phyloP scores from a whole-genome alignment of 2,329 filamentous ascomycete species.

The Hymenotorrendiella dingleyae region DNA sequence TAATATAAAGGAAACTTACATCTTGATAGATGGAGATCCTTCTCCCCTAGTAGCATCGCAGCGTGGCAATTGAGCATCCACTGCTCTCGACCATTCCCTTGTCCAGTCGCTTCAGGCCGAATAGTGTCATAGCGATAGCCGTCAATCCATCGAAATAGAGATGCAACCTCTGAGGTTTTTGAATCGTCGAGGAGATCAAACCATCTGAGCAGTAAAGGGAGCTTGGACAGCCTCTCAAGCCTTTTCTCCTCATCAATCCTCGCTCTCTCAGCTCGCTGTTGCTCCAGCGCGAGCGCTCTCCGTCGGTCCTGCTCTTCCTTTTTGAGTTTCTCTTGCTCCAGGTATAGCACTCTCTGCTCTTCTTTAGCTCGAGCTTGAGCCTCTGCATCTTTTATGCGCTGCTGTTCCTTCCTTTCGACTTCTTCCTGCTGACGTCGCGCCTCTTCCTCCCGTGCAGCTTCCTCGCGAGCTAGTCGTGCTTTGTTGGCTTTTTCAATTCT shows the following conservation, averaged over 20 bases:
- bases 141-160: conserved; percentile 50
- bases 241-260: conserved; percentile 50
- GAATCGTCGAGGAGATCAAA: conserved; percentile 48
- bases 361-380: conserved; percentile 26
- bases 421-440: conserved; percentile 28
- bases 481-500: conserved; percentile 22
- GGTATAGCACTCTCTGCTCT: conserved; percentile 30
- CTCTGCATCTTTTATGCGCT: conserved; percentile 23
- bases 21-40: conserved; percentile 53
- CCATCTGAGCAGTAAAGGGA: conserved; percentile 57
- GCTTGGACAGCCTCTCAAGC: conserved; percentile 46
- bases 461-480: conserved; percentile 23
- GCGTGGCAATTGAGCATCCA: conserved; percentile 62
- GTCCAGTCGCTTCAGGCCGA: conserved; percentile 45
- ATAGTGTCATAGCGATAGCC: conserved; percentile 62
- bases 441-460: conserved; percentile 31
- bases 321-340: conserved; percentile 29
- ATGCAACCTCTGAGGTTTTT: conserved; percentile 43
- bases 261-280: conserved; percentile 40
- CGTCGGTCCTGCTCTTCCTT: conserved; percentile 35
- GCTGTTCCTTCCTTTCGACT: conserved; percentile 23
- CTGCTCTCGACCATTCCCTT: conserved; percentile 53
- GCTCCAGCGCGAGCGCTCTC: conserved; percentile 31
- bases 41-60: conserved; percentile 58
- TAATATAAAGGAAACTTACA: conserved; percentile 48